Evolutionary conservation across 495 filamentous ascomycete species (phyloP).

Genomic region (Hypoxylon lienhwacheense): DNA sequence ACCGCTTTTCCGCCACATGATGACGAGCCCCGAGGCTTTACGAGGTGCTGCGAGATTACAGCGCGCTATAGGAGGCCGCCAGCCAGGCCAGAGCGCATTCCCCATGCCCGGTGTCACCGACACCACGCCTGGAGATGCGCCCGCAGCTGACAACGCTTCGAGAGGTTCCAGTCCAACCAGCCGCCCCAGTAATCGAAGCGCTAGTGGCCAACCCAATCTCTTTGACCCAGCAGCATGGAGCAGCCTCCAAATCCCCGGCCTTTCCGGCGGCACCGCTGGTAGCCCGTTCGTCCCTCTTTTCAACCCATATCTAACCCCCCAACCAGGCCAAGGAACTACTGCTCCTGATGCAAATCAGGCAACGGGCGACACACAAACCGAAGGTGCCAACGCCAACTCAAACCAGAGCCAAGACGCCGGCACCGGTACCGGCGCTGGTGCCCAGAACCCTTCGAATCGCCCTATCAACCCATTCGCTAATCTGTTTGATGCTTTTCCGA

Average conservation of each 20-base stretch:
- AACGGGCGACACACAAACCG: conserved; percentile 12
- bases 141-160: conserved; percentile 28
- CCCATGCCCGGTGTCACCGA: conserved; percentile 89
- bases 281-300: conserved; percentile 80
- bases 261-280: conserved; percentile 40
- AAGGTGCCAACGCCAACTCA: conserved; percentile 15
- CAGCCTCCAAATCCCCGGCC: conserved; percentile 28
- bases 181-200: conserved; percentile 6
- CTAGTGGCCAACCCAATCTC: conserved; percentile 43
- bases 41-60: conserved; percentile 80
- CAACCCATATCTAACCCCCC: conserved; percentile 35
- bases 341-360: conserved; percentile 27
- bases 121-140: conserved; percentile 54
- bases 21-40: conserved; percentile 88
- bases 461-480: conserved; percentile 48
- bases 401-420: conserved; percentile 27
- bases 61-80: conserved; percentile 63
- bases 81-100: conserved; percentile 57
- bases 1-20: conserved; percentile 85
- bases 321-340: conserved; percentile 30
- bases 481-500: conserved; percentile 39
- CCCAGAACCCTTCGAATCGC: conserved; percentile 22
- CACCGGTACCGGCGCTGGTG: conserved; percentile 16
- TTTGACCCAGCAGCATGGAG: conserved; percentile 40
- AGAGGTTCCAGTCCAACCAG: no score